phyloP scores from a whole-genome alignment of 345 rosid species.

The Pugionium cornutum region DNA sequence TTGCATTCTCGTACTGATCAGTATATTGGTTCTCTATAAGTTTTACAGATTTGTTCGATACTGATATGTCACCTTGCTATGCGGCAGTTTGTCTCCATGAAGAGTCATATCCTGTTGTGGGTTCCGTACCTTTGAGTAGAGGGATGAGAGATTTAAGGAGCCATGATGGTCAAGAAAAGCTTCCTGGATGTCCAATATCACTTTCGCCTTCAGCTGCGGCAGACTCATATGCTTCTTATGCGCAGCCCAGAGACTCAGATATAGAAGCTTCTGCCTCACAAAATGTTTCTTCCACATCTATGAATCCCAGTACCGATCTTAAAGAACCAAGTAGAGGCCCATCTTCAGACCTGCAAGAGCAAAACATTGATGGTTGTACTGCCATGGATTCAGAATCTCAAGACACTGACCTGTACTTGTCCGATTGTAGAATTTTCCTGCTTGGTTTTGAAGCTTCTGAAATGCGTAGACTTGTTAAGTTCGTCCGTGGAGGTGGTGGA shows the following conservation, averaged over 20 bases:
- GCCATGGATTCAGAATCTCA: constrained; percentile 83
- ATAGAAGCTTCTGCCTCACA: constrained; percentile 79
- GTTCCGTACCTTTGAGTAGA: constrained; percentile 48
- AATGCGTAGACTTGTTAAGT: constrained; percentile 72
- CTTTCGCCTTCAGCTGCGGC: constrained; percentile 41
- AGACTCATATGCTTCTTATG: constrained; percentile 49
- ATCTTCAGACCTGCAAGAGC: constrained; percentile 45
- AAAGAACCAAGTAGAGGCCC: constrained; percentile 48
- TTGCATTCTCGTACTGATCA: constrained; percentile 20
- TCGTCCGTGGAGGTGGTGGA: constrained; percentile 83
- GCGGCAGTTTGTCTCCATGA: constrained; percentile 84
- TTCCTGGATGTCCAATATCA: constrained; percentile 43
- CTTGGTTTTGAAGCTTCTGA: constrained; percentile 87
- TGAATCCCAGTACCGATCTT: constrained; percentile 47
- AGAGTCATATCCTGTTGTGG: constrained; percentile 79
- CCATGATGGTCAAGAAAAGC: constrained; percentile 58
- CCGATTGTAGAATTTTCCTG: constrained; percentile 75
- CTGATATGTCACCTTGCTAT: constrained; percentile 42
- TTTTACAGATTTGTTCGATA: constrained; percentile 32
- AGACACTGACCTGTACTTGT: constrained; percentile 80
- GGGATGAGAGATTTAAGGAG: constrained; percentile 38
- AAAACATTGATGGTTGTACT: constrained; percentile 53
- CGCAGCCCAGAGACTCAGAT: constrained; percentile 60
- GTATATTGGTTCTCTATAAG: constrained; percentile 28
- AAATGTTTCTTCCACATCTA: constrained; percentile 52